These are phyloP conservation scores for Cymbopogon flexuosus DNA, from an alignment of 202 grass and related monocot genomes.

Conservation along the genomic window DNA sequence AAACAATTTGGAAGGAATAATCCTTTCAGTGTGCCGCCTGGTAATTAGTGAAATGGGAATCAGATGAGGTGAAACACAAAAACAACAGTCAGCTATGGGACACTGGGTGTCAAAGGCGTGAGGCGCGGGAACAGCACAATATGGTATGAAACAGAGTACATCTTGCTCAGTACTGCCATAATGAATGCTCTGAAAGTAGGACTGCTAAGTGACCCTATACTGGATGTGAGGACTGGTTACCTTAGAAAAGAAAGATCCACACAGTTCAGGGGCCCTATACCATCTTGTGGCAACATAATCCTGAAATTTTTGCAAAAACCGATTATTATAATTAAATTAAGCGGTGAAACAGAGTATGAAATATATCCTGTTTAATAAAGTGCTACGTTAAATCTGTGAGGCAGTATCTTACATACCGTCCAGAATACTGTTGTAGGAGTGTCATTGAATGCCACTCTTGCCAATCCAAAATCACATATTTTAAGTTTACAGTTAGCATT, in stretches of 20 bases:
- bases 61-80: slow-evolving; percentile 16
- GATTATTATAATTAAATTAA: slow-evolving; percentile 15
- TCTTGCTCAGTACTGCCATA: neutral
- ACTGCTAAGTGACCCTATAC: neutral
- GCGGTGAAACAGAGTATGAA: neutral
- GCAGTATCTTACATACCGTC: slow-evolving; percentile 62
- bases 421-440: slow-evolving; percentile 91
- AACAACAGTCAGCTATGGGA: neutral
- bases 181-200: slow-evolving; percentile 5
- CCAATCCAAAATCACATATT: slow-evolving; percentile 97
- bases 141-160: neutral
- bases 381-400: neutral
- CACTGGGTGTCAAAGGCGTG: slow-evolving; percentile 3
- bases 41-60: slow-evolving; percentile 9
- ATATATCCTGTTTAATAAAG: slow-evolving; percentile 6
- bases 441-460: slow-evolving; percentile 94
- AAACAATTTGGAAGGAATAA: slow-evolving; percentile 23
- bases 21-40: neutral
- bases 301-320: slow-evolving; percentile 41
- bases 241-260: slow-evolving; percentile 98
- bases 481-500: slow-evolving; percentile 99
- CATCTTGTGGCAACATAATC: slow-evolving; percentile 99
- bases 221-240: slow-evolving; percentile 41
- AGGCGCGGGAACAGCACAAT: neutral
- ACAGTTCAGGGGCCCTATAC: slow-evolving; percentile 97